A percentile compares a stretch with the other conserved stretches of the same genome.
Evolutionary conservation across 2,329 filamentous ascomycete genomes (phyloP).

Genomic region (Penicillium sp.): DNA sequence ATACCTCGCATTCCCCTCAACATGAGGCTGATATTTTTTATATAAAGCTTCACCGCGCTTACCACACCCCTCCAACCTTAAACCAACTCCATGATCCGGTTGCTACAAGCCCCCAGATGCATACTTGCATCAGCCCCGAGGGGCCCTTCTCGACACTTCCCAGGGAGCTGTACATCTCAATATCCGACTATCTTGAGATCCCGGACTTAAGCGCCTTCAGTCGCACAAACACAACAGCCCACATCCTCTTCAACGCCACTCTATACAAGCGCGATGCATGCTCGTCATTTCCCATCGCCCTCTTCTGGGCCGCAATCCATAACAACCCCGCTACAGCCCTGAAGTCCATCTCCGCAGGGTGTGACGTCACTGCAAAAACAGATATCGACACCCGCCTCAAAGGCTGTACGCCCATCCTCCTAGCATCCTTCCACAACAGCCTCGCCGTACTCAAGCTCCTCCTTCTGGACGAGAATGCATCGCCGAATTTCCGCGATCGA

Average conservation of each 20-base stretch:
- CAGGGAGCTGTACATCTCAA: constrained; percentile 18
- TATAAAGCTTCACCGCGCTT: neutral
- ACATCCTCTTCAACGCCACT: constrained; percentile 14
- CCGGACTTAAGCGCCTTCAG: constrained; percentile 19
- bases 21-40: neutral
- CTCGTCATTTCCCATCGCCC: constrained; percentile 6
- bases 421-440: constrained; percentile 19
- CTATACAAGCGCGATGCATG: constrained; percentile 21
- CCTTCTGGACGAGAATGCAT: constrained; percentile 12
- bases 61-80: neutral
- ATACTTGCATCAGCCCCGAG: constrained; percentile 1
- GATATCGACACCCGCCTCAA: constrained; percentile 13
- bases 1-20: neutral
- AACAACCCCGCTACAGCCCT: constrained; percentile 11
- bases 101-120: constrained; percentile 1
- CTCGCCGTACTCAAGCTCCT: constrained; percentile 11
- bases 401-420: constrained; percentile 19
- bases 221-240: constrained; percentile 11
- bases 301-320: constrained; percentile 23
- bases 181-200: constrained; percentile 13
- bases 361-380: constrained; percentile 15
- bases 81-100: neutral
- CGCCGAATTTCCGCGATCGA: constrained; percentile 19
- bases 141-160: constrained; percentile 11
- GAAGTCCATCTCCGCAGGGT: constrained; percentile 15